Evolutionary conservation across 352 stramenopile species (phyloP).

Genomic region (Phytophthora foliorum): DNA sequence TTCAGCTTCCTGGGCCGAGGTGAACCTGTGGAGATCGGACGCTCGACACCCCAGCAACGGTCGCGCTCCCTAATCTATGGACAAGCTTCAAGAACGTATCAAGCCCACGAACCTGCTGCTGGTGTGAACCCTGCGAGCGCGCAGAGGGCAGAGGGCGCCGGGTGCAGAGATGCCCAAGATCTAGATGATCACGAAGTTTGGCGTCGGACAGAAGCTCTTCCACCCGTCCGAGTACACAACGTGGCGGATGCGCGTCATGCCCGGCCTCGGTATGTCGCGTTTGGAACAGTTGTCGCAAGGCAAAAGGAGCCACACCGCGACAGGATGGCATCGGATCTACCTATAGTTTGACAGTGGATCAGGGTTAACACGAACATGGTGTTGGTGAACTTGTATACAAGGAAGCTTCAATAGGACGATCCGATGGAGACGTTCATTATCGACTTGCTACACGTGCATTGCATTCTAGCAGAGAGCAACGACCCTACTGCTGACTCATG

Average conservation of each 20-base stretch:
- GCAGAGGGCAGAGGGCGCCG: background rate
- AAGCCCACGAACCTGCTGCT: too few species aligned
- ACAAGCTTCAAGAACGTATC: too few species aligned
- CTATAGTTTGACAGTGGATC: background rate
- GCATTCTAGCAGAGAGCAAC: too few species aligned
- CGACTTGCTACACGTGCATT: background rate
- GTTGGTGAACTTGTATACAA: background rate
- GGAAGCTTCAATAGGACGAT: background rate
- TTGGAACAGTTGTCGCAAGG: background rate
- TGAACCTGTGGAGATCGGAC: too few species aligned
- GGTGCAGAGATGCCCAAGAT: background rate
- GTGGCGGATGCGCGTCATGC: background rate
- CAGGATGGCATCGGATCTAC: background rate
- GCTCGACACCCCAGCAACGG: too few species aligned
- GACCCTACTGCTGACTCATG: too few species aligned
- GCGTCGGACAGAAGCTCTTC: background rate
- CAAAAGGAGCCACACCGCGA: background rate
- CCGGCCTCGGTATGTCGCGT: background rate
- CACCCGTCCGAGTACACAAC: background rate
- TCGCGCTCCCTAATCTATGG: too few species aligned
- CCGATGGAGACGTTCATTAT: constrained; percentile 1
- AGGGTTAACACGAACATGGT: background rate
- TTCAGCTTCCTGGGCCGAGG: too few species aligned
- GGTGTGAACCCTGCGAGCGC: too few species aligned
- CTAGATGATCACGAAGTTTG: background rate